phyloP scores from a whole-genome alignment of 2,329 filamentous ascomycete species.

The Ceratocystis destructans region DNA sequence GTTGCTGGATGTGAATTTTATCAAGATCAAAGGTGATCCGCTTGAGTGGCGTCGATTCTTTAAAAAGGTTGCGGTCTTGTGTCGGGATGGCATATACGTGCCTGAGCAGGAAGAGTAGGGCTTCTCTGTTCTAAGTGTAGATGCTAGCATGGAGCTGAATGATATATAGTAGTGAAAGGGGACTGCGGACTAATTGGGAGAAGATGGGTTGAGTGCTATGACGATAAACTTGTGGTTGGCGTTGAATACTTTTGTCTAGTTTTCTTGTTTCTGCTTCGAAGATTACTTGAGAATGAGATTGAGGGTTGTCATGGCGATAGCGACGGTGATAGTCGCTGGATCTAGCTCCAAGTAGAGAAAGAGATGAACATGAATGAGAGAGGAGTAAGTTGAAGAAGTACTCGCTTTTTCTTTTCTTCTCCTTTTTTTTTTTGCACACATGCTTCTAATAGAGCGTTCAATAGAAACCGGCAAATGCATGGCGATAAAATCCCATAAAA shows the following conservation, averaged over 20 bases:
- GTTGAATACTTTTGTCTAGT: background rate
- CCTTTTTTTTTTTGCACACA: too few species aligned
- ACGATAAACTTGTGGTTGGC: background rate
- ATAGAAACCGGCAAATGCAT: background rate
- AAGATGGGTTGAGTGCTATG: background rate
- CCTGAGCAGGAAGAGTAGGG: slow-evolving; percentile 26
- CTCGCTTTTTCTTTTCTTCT: too few species aligned
- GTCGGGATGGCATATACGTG: slow-evolving; percentile 66
- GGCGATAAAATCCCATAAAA: background rate
- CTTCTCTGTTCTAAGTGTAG: background rate
- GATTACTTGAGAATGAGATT: too few species aligned
- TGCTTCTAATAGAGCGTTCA: too few species aligned
- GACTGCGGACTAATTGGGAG: background rate
- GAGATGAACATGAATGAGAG: too few species aligned
- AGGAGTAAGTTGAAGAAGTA: too few species aligned
- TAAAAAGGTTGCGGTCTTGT: slow-evolving; percentile 82
- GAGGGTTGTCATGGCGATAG: too few species aligned
- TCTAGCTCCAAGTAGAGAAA: too few species aligned
- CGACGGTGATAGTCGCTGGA: too few species aligned
- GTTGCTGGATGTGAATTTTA: slow-evolving; percentile 72
- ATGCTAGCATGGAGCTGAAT: background rate
- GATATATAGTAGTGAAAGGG: background rate
- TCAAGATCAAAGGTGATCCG: slow-evolving; percentile 91
- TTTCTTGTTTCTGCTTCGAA: background rate
- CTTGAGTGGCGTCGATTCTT: slow-evolving; percentile 94